Percentiles rank a stretch among this genome's conserved stretches.
These are phyloP conservation scores for Artemisia tridentata DNA, from an alignment of 129 eudicot species.

Conservation along the genomic window DNA sequence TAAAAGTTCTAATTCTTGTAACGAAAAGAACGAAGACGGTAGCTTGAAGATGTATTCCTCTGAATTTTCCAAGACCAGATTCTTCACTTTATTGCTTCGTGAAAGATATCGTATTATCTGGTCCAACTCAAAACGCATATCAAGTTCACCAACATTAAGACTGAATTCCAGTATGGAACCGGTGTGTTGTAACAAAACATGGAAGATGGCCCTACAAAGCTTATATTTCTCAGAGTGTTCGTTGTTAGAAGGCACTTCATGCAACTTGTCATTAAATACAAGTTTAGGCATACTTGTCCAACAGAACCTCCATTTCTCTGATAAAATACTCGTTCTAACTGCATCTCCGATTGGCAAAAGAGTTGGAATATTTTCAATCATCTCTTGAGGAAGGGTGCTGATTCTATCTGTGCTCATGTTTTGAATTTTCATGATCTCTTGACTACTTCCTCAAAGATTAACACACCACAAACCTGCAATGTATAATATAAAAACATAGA, in stretches of 20 bases:
- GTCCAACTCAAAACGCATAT: not conserved
- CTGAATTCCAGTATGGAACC: not conserved
- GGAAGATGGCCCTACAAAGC: not conserved
- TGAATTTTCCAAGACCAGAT: not conserved
- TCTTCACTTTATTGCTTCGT: not conserved
- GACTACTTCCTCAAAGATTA: no score
- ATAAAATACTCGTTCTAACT: not conserved
- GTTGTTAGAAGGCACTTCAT: not conserved
- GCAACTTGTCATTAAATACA: not conserved
- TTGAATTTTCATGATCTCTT: not conserved
- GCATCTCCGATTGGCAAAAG: constrained; percentile 7
- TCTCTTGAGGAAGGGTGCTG: not conserved
- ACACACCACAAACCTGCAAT: no score
- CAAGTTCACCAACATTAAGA: not conserved
- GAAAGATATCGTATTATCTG: not conserved
- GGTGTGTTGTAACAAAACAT: not conserved
- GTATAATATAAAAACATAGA: no score
- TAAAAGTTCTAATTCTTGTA: not conserved
- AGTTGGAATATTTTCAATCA: not conserved
- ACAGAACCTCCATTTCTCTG: not conserved
- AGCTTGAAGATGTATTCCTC: not conserved
- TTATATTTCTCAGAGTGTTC: not conserved
- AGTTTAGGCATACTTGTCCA: constrained; percentile 4
- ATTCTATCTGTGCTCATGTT: not conserved
- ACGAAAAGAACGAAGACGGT: not conserved